Percentiles rank a stretch among this genome's conserved stretches.
These are phyloP conservation scores for Phytophthora foliorum DNA, from an alignment of 352 stramenopile genomes.

Conservation along the genomic window DNA sequence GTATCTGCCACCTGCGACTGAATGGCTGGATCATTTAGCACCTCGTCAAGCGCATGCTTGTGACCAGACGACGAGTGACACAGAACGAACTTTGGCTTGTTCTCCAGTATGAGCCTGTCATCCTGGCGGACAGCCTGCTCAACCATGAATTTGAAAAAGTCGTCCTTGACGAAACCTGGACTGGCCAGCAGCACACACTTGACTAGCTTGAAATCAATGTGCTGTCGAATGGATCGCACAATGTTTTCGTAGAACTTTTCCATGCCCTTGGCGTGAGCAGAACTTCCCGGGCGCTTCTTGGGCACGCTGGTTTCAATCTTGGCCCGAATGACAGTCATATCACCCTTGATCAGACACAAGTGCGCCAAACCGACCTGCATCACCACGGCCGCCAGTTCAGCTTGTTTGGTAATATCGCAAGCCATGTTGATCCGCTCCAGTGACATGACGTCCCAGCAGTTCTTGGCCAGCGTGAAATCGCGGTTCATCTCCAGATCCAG, in stretches of 20 bases:
- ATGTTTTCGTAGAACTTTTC: slow-evolving; percentile 98
- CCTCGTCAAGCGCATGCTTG: slow-evolving; percentile 98
- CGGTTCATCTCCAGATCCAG: slow-evolving; percentile 97
- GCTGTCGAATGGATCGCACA: slow-evolving; percentile 95
- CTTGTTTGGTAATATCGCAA: slow-evolving; percentile 94
- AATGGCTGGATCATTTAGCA: slow-evolving; percentile 94
- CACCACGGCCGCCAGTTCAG: slow-evolving; percentile 97
- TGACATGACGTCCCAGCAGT: slow-evolving; percentile 98
- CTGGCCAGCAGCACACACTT: slow-evolving; percentile 97
- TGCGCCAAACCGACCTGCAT: slow-evolving; percentile 97
- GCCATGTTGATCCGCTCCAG: slow-evolving; percentile 97
- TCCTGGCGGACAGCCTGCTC: slow-evolving; percentile 93
- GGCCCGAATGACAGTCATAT: slow-evolving; percentile 96
- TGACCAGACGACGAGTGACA: slow-evolving; percentile 96
- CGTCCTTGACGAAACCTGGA: slow-evolving; percentile 98
- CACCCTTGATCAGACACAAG: slow-evolving; percentile 97
- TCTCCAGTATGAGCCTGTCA: slow-evolving; percentile 96
- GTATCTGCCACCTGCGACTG: slow-evolving; percentile 95
- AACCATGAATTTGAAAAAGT: slow-evolving; percentile 98
- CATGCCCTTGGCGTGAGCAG: slow-evolving; percentile 94
- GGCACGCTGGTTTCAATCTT: slow-evolving; percentile 98
- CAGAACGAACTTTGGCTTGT: slow-evolving; percentile 97
- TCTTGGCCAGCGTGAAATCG: slow-evolving; percentile 97
- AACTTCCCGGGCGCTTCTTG: slow-evolving; percentile 97
- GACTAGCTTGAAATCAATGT: slow-evolving; percentile 97